Percentiles rank a stretch among this genome's conserved stretches.
Evolutionary conservation across 331 rosid species (phyloP).

Genomic region (Malus hybrid): DNA sequence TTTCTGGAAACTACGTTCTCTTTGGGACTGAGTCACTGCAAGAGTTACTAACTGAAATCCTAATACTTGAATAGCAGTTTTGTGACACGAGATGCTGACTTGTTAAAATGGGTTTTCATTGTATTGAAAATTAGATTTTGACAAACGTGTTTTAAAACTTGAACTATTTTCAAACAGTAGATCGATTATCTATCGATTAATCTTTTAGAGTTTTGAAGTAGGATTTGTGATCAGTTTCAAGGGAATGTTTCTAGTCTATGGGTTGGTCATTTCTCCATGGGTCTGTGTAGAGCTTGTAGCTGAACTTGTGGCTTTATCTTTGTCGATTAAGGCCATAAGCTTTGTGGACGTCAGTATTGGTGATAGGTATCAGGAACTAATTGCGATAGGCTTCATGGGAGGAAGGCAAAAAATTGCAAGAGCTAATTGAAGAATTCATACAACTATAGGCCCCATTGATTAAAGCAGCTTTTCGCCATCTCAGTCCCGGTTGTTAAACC

Average conservation of each 20-base stretch:
- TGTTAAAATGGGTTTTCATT: no score
- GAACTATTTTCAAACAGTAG: no score
- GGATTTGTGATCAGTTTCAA: not conserved
- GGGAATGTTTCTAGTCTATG: not conserved
- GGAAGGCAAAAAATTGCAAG: not conserved
- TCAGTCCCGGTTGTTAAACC: not conserved
- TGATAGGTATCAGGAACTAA: not conserved
- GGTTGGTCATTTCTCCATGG: not conserved
- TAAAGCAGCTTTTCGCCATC: not conserved
- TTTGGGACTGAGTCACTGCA: not conserved
- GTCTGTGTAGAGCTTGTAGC: not conserved
- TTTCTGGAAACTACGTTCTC: not conserved
- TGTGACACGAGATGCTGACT: no score
- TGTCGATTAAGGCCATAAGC: no score
- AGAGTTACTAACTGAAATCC: not conserved
- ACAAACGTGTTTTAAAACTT: no score
- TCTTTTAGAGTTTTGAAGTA: not conserved
- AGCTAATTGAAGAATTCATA: no score
- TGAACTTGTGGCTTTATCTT: no score
- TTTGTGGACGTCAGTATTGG: not conserved
- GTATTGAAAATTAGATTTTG: no score
- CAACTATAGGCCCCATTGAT: not conserved
- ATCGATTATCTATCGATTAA: not conserved
- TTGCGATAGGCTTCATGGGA: not conserved
- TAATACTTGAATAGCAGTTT: no score